Evolutionary conservation across 2,329 filamentous ascomycete genomes (phyloP).

Genomic region (Phialocephala sp.): DNA sequence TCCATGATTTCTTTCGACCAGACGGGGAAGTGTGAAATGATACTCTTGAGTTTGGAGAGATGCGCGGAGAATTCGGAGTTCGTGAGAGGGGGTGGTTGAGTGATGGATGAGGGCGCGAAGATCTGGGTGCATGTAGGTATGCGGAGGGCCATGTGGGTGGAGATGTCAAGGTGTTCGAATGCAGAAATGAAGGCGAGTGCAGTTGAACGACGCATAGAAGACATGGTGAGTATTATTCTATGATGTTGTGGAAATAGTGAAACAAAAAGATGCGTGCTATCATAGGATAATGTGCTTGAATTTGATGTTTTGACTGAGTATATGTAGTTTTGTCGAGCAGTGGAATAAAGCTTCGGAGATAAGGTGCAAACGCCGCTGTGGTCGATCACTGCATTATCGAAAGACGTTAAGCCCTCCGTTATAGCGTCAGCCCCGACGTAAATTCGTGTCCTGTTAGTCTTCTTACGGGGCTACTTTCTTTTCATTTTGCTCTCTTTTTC

Average conservation of each 20-base stretch:
- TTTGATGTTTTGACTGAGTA: not conserved
- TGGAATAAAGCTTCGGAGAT: not conserved
- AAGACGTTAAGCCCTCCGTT: no score
- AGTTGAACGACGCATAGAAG: slow-evolving; percentile 15
- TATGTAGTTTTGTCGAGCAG: not conserved
- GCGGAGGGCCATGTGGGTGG: slow-evolving; percentile 8
- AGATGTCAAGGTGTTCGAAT: slow-evolving; percentile 13
- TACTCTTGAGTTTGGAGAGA: not conserved
- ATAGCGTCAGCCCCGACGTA: no score
- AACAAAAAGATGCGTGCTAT: not conserved
- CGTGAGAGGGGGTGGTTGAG: not conserved
- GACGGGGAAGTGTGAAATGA: slow-evolving; percentile 35
- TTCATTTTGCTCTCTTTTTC: no score
- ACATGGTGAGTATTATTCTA: not conserved
- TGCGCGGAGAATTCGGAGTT: not conserved
- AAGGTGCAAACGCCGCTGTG: not conserved
- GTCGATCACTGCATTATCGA: not conserved
- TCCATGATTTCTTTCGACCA: slow-evolving; percentile 29
- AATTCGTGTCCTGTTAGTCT: no score
- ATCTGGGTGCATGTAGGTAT: slow-evolving; percentile 11
- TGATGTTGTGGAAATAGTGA: not conserved
- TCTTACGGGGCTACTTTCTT: no score
- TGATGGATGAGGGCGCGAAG: slow-evolving; percentile 13
- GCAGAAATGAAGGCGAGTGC: slow-evolving; percentile 14
- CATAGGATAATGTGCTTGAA: not conserved